Evolutionary conservation across 345 rosid genomes (phyloP), one percentile per base, ranked within the genome.

Genomic region (Passiflora organensis): DNA sequence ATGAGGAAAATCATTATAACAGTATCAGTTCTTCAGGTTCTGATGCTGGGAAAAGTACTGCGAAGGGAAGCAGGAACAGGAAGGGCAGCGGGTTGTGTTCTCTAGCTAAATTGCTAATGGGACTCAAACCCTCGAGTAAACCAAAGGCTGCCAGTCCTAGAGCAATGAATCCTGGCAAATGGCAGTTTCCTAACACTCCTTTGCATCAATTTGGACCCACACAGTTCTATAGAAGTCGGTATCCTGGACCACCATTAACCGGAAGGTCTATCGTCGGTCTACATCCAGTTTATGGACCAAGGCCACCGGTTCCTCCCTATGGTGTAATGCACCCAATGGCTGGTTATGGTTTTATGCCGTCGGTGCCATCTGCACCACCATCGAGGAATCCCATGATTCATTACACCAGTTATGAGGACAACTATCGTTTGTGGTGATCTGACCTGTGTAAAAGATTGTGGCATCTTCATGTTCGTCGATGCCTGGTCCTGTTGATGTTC

Each of bases 71-170:
- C 20, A 15, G 15, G n/a, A 37, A 13, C 34, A 53, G 21, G 58
- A 38, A 53, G 58, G 17, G 32, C 6, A 36, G 6, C 13, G n/a
- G n/a, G n/a, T 53, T 16, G 58, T 19, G 45, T 53, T 53, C 14
- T n/a, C 10, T 15, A 20, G 43, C 13, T 2, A 38, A 53, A 13
- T 37, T 19, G 9, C 0, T 46, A 10, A 9, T 46, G 10, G 50
- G 50, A 46, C 12, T 18, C 23, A 46, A 46, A 4, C 23, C 25
- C 8, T 0, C 15, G 14, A 14, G 15, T 9, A 21, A 24, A 21
- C 22, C 50, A 0, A 4, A 10, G 50, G 16, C 25, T 46, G 13
- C 0, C 1, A 21, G 13, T 10, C 15, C 50, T 46, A 13, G 0
- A 18, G 28, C 13, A 10, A 15, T 18, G 15, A 46, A 46, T 21